Percentiles rank a stretch among this genome's conserved stretches.
Conservation (phyloP, 192 early-diverging fungal species). For the Linnemannia zychae region DNA sequence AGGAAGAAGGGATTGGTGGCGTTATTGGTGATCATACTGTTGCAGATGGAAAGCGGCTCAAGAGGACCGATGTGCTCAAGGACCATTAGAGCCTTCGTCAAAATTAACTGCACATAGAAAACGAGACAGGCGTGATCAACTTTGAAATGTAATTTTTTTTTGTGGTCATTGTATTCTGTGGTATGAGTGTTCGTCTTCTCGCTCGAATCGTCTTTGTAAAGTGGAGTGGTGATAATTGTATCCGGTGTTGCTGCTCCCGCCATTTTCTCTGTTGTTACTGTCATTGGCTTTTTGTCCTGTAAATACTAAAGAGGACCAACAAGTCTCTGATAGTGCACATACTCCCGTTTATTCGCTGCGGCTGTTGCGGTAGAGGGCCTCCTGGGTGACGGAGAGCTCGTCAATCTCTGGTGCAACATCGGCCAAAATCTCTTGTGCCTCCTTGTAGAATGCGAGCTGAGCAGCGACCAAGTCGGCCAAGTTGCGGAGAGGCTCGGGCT, state of each 20-base stretch:
- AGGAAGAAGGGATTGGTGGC: constrained; percentile 57
- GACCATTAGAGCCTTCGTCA: not conserved
- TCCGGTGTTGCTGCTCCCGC: not conserved
- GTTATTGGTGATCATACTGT: constrained; percentile 61
- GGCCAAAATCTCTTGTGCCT: constrained; percentile 75
- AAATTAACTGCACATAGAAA: not conserved
- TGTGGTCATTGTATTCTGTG: not conserved
- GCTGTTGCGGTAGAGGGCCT: constrained; percentile 83
- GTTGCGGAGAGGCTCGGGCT: constrained; percentile 85
- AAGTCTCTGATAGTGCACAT: too few species aligned
- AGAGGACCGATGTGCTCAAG: constrained; percentile 34
- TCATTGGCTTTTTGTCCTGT: too few species aligned
- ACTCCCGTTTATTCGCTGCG: constrained; percentile 51
- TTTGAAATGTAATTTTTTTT: constrained; percentile 5
- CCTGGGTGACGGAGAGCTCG: constrained; percentile 95
- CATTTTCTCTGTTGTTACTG: too few species aligned
- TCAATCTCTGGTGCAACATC: constrained; percentile 94
- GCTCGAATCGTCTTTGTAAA: not conserved
- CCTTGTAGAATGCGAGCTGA: constrained; percentile 90
- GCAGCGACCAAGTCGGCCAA: constrained; percentile 89
- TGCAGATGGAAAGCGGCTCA: constrained; percentile 37
- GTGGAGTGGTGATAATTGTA: not conserved
- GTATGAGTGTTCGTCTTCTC: not conserved
- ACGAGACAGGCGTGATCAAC: not conserved
- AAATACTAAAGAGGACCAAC: too few species aligned